Evolutionary conservation across 75 land plant genomes (phyloP).

Genomic region (Picea sitchensis): DNA sequence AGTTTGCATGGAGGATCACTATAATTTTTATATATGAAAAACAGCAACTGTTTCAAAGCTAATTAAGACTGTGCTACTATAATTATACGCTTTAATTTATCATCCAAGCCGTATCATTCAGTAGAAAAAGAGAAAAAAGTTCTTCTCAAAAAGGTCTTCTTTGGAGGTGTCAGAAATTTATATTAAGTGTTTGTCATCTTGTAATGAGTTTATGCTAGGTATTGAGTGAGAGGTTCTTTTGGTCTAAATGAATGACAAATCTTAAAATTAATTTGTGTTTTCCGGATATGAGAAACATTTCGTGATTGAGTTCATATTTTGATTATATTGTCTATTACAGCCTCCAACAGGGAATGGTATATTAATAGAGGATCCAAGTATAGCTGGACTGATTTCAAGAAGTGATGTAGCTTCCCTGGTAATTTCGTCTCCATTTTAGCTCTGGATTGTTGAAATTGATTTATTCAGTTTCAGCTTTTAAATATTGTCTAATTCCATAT

Average conservation of each 20-base stretch:
- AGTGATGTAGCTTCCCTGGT: conserved; percentile 49
- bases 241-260: not conserved
- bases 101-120: not conserved
- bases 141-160: not conserved
- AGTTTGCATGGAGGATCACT: not conserved
- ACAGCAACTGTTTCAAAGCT: not conserved
- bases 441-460: not conserved
- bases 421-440: conserved; percentile 8
- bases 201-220: not conserved
- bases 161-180: not conserved
- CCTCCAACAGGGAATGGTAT: conserved; percentile 49
- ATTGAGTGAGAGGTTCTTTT: not conserved
- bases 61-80: not conserved
- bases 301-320: not conserved
- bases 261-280: not conserved
- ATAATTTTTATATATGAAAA: not conserved
- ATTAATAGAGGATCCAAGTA: conserved; percentile 30
- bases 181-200: not conserved
- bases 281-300: not conserved
- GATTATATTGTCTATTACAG: conserved; percentile 12
- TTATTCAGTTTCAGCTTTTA: not conserved
- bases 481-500: not conserved
- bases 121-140: not conserved
- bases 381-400: conserved; percentile 43
- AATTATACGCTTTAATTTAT: too few relatives aligned